phyloP scores from a whole-genome alignment of 2,329 filamentous ascomycete genomes.

The Trichoderma harzianum region DNA sequence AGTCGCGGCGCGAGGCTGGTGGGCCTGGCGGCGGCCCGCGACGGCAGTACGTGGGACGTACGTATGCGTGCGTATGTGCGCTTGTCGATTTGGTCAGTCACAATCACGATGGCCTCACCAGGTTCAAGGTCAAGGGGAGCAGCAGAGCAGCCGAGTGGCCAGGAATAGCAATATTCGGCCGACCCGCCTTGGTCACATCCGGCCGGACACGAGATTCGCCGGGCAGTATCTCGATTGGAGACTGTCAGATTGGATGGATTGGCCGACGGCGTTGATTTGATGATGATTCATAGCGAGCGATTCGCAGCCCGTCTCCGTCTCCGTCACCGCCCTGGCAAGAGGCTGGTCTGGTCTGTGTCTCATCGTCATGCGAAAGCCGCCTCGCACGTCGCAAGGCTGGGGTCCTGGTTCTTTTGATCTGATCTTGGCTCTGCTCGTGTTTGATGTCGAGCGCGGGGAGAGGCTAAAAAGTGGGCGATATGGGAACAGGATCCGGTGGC shows the following conservation, averaged over 20 bases:
- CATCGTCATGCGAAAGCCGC: constrained; percentile 6
- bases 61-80: neutral
- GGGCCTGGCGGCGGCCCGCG: neutral
- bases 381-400: constrained; percentile 14
- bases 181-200: neutral
- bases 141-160: neutral
- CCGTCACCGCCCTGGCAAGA: neutral
- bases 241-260: neutral
- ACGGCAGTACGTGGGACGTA: neutral
- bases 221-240: neutral
- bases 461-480: constrained; percentile 13
- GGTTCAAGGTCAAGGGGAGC: neutral
- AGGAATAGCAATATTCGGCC: neutral
- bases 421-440: neutral
- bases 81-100: neutral
- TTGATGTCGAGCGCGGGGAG: constrained; percentile 12
- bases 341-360: neutral
- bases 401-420: neutral
- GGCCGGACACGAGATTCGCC: neutral
- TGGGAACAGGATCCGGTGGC: constrained; percentile 1
- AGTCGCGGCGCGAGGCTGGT: neutral
- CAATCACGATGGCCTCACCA: neutral
- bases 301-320: neutral
- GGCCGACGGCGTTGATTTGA: neutral
- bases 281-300: neutral